Percentiles rank a stretch among this genome's conserved stretches.
Evolutionary conservation across 139 green algal species (phyloP).

Genomic region (Gonium pectorale): DNA sequence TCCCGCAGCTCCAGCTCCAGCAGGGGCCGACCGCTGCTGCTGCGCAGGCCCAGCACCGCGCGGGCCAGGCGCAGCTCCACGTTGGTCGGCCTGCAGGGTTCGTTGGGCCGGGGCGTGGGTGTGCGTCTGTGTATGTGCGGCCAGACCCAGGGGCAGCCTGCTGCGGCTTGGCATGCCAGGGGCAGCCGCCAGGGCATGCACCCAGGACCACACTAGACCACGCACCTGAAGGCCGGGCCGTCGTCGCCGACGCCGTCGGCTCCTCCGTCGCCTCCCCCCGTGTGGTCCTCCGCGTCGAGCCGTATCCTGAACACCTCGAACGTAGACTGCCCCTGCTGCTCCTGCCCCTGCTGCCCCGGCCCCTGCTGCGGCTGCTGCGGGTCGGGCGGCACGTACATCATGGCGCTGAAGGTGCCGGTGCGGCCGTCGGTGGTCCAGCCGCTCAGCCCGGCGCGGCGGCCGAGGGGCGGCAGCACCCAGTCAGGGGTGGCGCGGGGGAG

Average conservation of each 20-base stretch:
- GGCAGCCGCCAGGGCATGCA: no score
- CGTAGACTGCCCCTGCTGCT: background rate
- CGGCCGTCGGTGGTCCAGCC: conserved; percentile 74
- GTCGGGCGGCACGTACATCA: background rate
- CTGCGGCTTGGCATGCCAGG: no score
- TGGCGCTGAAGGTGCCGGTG: conserved; percentile 66
- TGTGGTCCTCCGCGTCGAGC: conserved; percentile 36
- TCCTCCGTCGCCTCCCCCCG: background rate
- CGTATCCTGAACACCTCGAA: conserved; percentile 42
- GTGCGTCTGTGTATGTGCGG: no score
- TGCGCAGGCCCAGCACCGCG: conserved; percentile 68
- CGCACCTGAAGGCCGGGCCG: conserved; percentile 19
- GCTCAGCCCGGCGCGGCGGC: conserved; percentile 46
- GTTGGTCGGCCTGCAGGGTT: background rate
- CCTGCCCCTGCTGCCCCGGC: background rate
- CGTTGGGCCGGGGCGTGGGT: background rate
- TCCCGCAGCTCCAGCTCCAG: conserved; percentile 72
- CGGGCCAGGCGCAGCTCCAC: conserved; percentile 55
- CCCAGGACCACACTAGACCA: no score
- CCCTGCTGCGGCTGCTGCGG: background rate
- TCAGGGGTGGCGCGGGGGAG: conserved; percentile 36
- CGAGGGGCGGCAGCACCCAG: conserved; percentile 42
- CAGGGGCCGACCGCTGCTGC: conserved; percentile 69
- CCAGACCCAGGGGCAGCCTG: no score
- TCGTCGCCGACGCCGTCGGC: background rate